phyloP scores from a whole-genome alignment of 257 asterid genomes.

The Agastache rugosa region DNA sequence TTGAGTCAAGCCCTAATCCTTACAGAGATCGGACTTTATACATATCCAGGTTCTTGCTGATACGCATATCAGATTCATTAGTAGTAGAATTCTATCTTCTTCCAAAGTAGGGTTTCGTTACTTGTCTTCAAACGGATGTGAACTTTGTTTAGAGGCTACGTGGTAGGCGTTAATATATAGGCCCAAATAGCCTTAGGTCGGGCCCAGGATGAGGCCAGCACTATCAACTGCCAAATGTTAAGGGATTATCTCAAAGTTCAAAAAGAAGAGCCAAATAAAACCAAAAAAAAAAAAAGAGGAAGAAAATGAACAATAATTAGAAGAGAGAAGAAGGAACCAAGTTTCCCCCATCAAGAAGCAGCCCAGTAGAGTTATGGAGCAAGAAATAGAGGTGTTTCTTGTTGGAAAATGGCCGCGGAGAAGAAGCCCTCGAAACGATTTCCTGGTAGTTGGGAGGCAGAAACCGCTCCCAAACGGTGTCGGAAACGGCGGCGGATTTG shows the following conservation, averaged over 20 bases:
- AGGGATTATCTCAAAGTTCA: background rate
- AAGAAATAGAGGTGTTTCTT: conserved; percentile 42
- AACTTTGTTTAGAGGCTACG: too few species aligned
- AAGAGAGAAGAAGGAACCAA: conserved; percentile 18
- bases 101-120: too few species aligned
- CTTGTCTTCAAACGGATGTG: too few species aligned
- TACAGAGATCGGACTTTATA: too few species aligned
- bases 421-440: conserved; percentile 25
- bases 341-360: conserved; percentile 43
- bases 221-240: background rate
- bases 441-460: conserved; percentile 40
- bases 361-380: conserved; percentile 32
- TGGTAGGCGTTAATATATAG: too few species aligned
- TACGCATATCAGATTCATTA: too few species aligned
- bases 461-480: conserved; percentile 45
- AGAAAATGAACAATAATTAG: background rate
- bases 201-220: too few species aligned
- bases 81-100: too few species aligned
- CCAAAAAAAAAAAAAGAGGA: background rate
- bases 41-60: too few species aligned
- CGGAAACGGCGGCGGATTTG: conserved; percentile 39
- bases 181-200: too few species aligned
- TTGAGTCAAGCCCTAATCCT: too few species aligned
- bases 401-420: conserved; percentile 32
- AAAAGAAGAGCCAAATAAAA: too few species aligned